phyloP scores from a whole-genome alignment of 768 basidiomycete genomes.

The Pseudohyphozyma bogoriensis region DNA sequence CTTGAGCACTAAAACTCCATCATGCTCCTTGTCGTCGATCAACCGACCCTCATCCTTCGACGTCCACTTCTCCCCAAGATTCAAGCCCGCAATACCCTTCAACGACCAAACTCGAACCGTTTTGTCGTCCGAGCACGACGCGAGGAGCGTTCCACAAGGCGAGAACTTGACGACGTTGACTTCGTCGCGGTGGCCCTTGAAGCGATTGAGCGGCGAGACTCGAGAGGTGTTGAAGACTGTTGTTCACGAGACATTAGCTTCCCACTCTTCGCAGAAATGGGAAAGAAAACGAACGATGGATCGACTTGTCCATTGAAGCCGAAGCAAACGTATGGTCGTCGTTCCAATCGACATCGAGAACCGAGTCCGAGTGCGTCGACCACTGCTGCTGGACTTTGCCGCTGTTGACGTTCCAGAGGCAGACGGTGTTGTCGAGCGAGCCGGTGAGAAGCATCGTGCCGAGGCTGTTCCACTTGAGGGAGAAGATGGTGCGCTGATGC shows the following conservation, averaged over 20 bases:
- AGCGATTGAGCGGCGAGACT: constrained; percentile 26
- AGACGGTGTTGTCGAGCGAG: constrained; percentile 32
- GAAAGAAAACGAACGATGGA: constrained; percentile 24
- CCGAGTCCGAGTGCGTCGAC: constrained; percentile 25
- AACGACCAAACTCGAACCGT: constrained; percentile 35
- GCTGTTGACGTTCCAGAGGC: constrained; percentile 33
- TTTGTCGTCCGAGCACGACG: constrained; percentile 35
- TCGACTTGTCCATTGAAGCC: constrained; percentile 28
- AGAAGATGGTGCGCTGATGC: constrained; percentile 25
- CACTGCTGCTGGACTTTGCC: constrained; percentile 33
- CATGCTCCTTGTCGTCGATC: constrained; percentile 22
- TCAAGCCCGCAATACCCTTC: constrained; percentile 13
- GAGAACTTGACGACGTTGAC: constrained; percentile 35
- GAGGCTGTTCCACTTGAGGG: constrained; percentile 30
- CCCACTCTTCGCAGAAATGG: not conserved
- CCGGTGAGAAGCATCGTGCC: constrained; percentile 34
- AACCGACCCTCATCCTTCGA: constrained; percentile 3
- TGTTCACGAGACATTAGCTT: not conserved
- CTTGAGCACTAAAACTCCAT: constrained; percentile 18
- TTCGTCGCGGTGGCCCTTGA: constrained; percentile 37
- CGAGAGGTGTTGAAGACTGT: constrained; percentile 22
- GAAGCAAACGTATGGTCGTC: constrained; percentile 30
- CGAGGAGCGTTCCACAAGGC: constrained; percentile 32
- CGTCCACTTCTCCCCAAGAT: not conserved
- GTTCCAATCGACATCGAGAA: constrained; percentile 33